Evolutionary conservation across 139 green algal genomes (phyloP), one percentile per base, ranked within the genome.

Genomic region (Helicosporidium sp.): DNA sequence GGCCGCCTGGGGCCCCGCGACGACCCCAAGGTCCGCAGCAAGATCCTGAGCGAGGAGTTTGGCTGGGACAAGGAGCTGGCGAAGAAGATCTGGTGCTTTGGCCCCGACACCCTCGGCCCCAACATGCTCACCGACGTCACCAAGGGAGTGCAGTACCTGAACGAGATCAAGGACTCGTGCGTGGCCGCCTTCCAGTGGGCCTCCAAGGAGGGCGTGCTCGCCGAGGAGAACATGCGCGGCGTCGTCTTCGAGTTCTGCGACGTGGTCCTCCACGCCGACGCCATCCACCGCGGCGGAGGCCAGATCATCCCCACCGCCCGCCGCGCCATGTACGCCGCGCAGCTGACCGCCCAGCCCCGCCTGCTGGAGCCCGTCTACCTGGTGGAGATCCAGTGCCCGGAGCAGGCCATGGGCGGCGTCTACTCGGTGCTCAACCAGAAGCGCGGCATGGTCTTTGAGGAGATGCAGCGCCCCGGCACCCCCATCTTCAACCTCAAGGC

Each of bases 81-180:
- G 62, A 94, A 91, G 79, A 99, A 99, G 87, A 99, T 99, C 72
- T 99, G 89, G 89, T 88, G 75, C 72, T 99, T 99, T 55, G 89
- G 89, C 52, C 89, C 89, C 46, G 89, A 99, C 74, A 99, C 89
- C 48, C 87, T 66, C 10, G 89, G 89, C 56, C 84, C 89, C 64
- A 98, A 98, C 81, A 58, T 98, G 59, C 54, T 98, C 42, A 64
- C 92, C 2, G 89, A 98, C 63, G 73, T 89, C 36, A 92, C 82
- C 69, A 98, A 98, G 84, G 89, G 90, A 61, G 89, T 98, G 61
- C 88, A 97, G 78, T 96, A 95, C 76, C 71, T 98, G 57, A 97
- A 93, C 58, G 89, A 98, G 76, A 96, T 98, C 76, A 96, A 95
- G 79, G 89, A 98, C 73, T 84, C 68, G 5, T 76, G 67, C 56